phyloP scores from a whole-genome alignment of 305 asterid genomes.

The Solanum aculeatissimum region DNA sequence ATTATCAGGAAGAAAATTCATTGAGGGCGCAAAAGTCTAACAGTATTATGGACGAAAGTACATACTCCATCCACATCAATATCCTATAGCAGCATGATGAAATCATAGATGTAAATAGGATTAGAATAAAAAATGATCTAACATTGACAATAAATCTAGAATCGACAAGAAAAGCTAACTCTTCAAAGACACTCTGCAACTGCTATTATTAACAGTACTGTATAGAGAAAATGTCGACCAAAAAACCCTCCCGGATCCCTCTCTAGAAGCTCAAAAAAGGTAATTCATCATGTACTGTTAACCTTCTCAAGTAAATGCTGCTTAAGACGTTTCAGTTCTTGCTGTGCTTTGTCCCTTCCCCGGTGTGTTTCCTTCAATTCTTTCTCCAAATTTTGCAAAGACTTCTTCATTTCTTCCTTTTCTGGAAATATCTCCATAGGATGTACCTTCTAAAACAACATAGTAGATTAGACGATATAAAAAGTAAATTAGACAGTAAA shows the following conservation, averaged over 20 bases:
- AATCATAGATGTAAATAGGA: neutral
- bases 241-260: neutral
- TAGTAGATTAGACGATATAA: neutral
- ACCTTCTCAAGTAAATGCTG: conserved; percentile 97
- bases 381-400: conserved; percentile 65
- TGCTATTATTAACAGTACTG: neutral
- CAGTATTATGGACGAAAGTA: neutral
- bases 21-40: neutral
- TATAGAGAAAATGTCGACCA: neutral
- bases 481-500: conserved; percentile 3
- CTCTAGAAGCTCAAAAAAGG: neutral
- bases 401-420: conserved; percentile 56
- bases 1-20: neutral
- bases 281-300: neutral
- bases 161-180: neutral
- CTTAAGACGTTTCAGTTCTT: conserved; percentile 82
- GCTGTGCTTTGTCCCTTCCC: conserved; percentile 76
- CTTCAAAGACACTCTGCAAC: neutral
- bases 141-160: neutral
- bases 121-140: neutral
- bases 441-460: conserved; percentile 12
- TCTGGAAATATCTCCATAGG: conserved; percentile 37
- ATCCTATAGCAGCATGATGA: neutral
- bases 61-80: neutral
- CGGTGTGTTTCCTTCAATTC: conserved; percentile 54